A percentile compares a stretch with the other conserved stretches of the same genome.
Evolutionary conservation across 2,329 filamentous ascomycete genomes (phyloP).

Genomic region (Epichloe hybrida): DNA sequence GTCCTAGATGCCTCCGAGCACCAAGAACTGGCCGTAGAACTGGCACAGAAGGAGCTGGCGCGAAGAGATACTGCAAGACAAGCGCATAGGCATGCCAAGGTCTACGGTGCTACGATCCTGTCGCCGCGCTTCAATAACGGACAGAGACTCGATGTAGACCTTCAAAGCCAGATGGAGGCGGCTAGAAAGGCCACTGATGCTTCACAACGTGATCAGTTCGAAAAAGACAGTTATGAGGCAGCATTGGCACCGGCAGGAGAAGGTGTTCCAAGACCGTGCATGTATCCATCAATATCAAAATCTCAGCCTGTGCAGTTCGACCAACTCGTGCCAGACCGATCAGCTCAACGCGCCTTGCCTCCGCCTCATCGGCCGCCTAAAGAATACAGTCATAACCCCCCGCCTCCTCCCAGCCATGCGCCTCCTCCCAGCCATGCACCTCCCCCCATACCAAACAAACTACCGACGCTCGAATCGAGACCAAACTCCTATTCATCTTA

Average conservation of each 20-base stretch:
- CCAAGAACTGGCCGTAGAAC: conserved; percentile 59
- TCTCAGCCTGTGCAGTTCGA: conserved; percentile 35
- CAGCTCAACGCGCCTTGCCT: conserved; percentile 7
- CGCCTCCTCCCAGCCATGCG: background rate
- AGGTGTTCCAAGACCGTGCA: conserved; percentile 25
- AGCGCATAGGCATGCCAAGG: conserved; percentile 36
- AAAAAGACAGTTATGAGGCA: background rate
- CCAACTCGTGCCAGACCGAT: conserved; percentile 7
- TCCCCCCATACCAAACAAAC: conserved; percentile 19
- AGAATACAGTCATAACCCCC: conserved; percentile 8
- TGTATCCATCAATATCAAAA: conserved; percentile 44
- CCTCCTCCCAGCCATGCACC: conserved; percentile 9
- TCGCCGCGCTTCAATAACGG: background rate
- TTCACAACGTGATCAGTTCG: background rate
- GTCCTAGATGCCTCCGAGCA: conserved; percentile 59
- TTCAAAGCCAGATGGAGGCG: conserved; percentile 39
- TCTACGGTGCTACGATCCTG: conserved; percentile 4
- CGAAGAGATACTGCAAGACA: conserved; percentile 50
- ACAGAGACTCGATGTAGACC: conserved; percentile 26
- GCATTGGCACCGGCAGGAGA: conserved; percentile 13
- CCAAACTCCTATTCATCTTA: conserved; percentile 5
- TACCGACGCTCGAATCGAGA: conserved; percentile 8
- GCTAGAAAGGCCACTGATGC: conserved; percentile 33
- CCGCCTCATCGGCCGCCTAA: conserved; percentile 23
- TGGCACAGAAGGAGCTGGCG: conserved; percentile 60